Percentiles rank a stretch among this genome's conserved stretches.
phyloP scores from a whole-genome alignment of 2,329 filamentous ascomycete species.

The Chlorencoelia australis region DNA sequence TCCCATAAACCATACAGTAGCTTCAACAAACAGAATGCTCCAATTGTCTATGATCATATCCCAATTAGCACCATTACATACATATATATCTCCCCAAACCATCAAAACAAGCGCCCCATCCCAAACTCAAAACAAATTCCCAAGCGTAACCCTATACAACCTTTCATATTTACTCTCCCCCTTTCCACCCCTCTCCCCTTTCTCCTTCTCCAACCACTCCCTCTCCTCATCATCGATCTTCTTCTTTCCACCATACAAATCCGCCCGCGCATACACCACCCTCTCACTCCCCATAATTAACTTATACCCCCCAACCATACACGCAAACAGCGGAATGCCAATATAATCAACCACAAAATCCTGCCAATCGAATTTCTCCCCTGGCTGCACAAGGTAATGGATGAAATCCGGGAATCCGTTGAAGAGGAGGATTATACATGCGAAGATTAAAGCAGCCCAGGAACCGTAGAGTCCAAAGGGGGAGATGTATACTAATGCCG shows the following conservation, averaged over 20 bases:
- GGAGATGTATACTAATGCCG: conserved; percentile 51
- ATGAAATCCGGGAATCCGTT: conserved; percentile 52
- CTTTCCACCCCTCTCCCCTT: conserved; percentile 7
- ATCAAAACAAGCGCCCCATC: no score
- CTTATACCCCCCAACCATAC: conserved; percentile 48
- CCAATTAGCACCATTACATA: no score
- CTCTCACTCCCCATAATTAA: conserved; percentile 32
- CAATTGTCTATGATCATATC: no score
- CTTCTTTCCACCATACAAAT: conserved; percentile 48
- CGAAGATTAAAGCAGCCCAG: conserved; percentile 57
- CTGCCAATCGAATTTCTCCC: conserved; percentile 46
- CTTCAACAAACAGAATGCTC: no score
- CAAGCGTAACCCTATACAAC: neutral
- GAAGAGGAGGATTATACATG: conserved; percentile 63
- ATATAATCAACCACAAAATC: conserved; percentile 55
- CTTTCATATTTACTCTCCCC: neutral
- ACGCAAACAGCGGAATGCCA: conserved; percentile 52
- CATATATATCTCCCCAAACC: no score
- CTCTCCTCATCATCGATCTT: conserved; percentile 50
- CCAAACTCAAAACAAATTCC: neutral
- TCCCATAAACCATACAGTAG: no score
- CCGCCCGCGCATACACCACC: conserved; percentile 39
- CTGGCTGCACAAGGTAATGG: conserved; percentile 21
- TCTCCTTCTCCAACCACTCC: conserved; percentile 16
- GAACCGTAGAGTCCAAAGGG: conserved; percentile 65